A percentile compares a stretch with the other conserved stretches of the same genome.
Evolutionary conservation across 225 moss, liverwort and hornwort species (phyloP).

Genomic region (Sphagnum tenellum): DNA sequence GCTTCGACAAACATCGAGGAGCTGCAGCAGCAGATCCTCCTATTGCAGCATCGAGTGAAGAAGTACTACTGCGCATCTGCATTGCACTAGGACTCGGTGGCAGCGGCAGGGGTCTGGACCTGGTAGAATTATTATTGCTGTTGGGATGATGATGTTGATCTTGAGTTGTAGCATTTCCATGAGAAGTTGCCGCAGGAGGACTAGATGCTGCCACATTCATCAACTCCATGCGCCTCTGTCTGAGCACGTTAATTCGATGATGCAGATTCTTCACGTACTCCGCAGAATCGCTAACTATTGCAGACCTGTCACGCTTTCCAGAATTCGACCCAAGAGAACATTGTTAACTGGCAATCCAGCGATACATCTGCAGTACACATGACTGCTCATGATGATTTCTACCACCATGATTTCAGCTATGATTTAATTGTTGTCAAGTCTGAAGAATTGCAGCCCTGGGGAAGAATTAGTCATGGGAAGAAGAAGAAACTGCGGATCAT

Average conservation of each 20-base stretch:
- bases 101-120: no score
- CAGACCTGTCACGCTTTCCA: not conserved
- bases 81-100: no score
- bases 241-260: conserved; percentile 2
- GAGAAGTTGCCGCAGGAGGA: not conserved
- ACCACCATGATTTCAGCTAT: no score
- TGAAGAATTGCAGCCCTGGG: not conserved
- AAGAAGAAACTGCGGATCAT: not conserved
- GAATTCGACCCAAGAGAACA: not conserved
- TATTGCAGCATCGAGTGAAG: no score
- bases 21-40: no score
- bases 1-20: no score
- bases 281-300: conserved; percentile 1
- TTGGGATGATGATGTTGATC: not conserved
- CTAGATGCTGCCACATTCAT: not conserved
- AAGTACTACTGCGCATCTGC: no score
- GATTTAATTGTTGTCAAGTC: not conserved
- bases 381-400: not conserved
- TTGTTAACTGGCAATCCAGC: not conserved
- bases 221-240: not conserved
- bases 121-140: no score
- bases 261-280: conserved; percentile 8
- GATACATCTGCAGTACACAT: not conserved
- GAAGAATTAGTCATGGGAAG: not conserved
- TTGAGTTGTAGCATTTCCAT: not conserved